These are phyloP conservation scores for Narthecium ossifragum DNA, from an alignment of 106 monocot species.

Conservation along the genomic window DNA sequence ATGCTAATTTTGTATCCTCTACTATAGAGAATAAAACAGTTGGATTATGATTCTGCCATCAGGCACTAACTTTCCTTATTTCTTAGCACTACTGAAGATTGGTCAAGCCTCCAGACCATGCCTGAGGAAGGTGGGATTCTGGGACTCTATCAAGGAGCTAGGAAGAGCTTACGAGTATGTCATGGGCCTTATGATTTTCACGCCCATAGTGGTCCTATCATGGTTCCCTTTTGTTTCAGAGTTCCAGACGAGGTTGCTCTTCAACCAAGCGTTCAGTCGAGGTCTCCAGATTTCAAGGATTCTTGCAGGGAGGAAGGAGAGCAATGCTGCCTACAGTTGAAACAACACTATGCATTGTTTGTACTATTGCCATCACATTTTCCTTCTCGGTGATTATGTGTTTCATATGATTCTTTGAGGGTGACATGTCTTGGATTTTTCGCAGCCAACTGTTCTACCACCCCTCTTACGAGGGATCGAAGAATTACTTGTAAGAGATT, in stretches of 20 bases:
- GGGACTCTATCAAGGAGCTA: slow-evolving; percentile 92
- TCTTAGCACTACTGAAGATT: slow-evolving; percentile 54
- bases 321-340: slow-evolving; percentile 9
- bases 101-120: slow-evolving; percentile 54
- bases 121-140: slow-evolving; percentile 43
- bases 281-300: slow-evolving; percentile 92
- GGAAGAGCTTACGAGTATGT: slow-evolving; percentile 80
- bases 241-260: slow-evolving; percentile 88
- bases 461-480: too few relatives aligned
- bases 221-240: slow-evolving; percentile 98
- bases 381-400: too few relatives aligned
- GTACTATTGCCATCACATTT: too few relatives aligned
- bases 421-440: too few relatives aligned
- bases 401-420: too few relatives aligned
- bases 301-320: slow-evolving; percentile 67
- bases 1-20: too few relatives aligned
- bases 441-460: too few relatives aligned
- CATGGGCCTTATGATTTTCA: slow-evolving; percentile 77
- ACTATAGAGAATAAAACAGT: too few relatives aligned
- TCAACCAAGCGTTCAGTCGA: slow-evolving; percentile 94
- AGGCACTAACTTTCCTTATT: too few relatives aligned
- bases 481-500: too few relatives aligned
- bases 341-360: too few relatives aligned
- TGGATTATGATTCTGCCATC: too few relatives aligned
- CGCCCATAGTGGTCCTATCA: slow-evolving; percentile 64